phyloP scores from a whole-genome alignment of 441 rosid genomes.

The Iberis amara region DNA sequence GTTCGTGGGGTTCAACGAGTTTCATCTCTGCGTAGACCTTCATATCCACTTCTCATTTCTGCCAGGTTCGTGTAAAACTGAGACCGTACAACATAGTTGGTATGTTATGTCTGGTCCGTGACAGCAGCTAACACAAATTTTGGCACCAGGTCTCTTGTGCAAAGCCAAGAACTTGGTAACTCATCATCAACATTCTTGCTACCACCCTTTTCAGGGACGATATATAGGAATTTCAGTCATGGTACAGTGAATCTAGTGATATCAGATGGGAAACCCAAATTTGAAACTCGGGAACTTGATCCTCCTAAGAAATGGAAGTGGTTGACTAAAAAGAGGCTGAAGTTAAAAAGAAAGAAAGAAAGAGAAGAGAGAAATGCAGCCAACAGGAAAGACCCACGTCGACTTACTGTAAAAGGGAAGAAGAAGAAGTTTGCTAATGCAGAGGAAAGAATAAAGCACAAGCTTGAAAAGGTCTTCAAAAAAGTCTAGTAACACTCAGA shows the following conservation, averaged over 20 bases:
- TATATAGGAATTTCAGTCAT: conserved; percentile 46
- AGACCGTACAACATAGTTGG: background rate
- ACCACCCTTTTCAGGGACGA: conserved; percentile 26
- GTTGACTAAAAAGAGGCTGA: conserved; percentile 68
- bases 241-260: conserved; percentile 73
- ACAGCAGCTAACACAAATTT: background rate
- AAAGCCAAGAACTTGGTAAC: conserved; percentile 19
- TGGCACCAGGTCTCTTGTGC: conserved; percentile 27
- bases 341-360: conserved; percentile 67
- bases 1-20: conserved; percentile 31
- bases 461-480: conserved; percentile 65
- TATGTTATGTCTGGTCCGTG: background rate
- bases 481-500: background rate
- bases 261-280: conserved; percentile 81
- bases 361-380: conserved; percentile 76
- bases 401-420: conserved; percentile 54
- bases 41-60: conserved; percentile 18
- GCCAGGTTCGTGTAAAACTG: conserved; percentile 29
- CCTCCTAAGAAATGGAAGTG: conserved; percentile 88
- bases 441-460: conserved; percentile 68
- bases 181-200: conserved; percentile 12
- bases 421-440: conserved; percentile 56
- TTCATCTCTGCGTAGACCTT: conserved; percentile 27
- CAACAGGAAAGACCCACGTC: conserved; percentile 71
- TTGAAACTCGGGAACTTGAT: conserved; percentile 57